Evolutionary conservation across 148 eudicot genomes (phyloP).

Genomic region (Camellia lanceoleosa): DNA sequence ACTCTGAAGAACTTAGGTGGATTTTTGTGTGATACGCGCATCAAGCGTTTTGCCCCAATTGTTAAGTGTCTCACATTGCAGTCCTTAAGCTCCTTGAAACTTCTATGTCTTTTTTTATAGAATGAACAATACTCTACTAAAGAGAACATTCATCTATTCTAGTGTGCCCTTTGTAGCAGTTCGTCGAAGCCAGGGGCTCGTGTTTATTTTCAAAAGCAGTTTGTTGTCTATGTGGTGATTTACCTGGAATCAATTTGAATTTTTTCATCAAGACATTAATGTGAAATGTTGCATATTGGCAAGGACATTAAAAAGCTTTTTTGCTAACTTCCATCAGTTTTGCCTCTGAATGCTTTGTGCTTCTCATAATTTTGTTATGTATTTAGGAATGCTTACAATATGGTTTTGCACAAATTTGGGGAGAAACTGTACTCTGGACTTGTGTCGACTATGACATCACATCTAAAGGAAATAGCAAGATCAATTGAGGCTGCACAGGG

Average conservation of each 20-base stretch:
- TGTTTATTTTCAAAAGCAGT: neutral
- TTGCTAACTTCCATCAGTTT: neutral
- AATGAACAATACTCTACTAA: no score
- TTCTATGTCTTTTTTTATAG: no score
- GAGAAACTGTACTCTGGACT: slow-evolving; percentile 71
- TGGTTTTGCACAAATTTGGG: slow-evolving; percentile 81
- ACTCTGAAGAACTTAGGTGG: no score
- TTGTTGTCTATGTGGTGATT: neutral
- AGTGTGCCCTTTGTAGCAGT: neutral
- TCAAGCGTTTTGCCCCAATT: no score
- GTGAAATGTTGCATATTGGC: neutral
- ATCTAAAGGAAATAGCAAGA: slow-evolving; percentile 53
- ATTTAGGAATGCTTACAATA: slow-evolving; percentile 73
- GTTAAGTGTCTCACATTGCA: no score
- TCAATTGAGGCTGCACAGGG: slow-evolving; percentile 68
- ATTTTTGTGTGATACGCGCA: no score
- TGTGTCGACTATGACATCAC: slow-evolving; percentile 62
- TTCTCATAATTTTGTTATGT: neutral
- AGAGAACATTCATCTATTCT: neutral
- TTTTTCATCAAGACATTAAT: neutral
- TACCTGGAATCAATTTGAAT: neutral
- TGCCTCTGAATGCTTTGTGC: neutral
- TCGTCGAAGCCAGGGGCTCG: neutral
- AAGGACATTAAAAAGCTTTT: neutral
- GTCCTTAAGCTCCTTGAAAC: no score